A percentile compares a stretch with the other conserved stretches of the same genome.
These are phyloP conservation scores for Sonneratia caseolaris DNA, from an alignment of 345 rosid species.

Conservation along the genomic window DNA sequence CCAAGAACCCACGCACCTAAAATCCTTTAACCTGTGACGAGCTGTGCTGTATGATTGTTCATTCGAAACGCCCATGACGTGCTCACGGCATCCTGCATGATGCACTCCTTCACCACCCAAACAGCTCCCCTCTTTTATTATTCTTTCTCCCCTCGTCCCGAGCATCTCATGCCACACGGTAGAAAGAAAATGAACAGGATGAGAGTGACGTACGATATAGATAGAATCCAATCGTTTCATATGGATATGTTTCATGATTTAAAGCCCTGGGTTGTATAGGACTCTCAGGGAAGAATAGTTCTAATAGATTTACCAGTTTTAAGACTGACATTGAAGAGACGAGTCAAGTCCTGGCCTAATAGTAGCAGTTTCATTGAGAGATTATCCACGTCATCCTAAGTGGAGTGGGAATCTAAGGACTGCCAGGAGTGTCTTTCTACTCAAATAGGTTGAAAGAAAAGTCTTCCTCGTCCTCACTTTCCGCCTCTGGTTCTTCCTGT, in stretches of 20 bases:
- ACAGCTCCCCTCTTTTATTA: too few relatives aligned
- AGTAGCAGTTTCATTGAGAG: not conserved
- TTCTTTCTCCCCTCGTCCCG: too few relatives aligned
- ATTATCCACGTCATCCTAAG: not conserved
- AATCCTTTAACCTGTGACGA: not conserved
- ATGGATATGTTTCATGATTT: too few relatives aligned
- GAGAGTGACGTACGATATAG: too few relatives aligned
- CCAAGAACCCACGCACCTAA: not conserved
- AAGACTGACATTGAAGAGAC: not conserved
- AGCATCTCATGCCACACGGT: too few relatives aligned
- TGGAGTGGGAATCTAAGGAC: not conserved
- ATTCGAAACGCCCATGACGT: not conserved
- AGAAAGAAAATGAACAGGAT: too few relatives aligned
- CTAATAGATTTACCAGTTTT: not conserved
- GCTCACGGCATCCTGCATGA: not conserved
- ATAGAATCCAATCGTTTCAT: too few relatives aligned
- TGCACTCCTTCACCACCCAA: not conserved
- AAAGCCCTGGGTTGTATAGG: too few relatives aligned
- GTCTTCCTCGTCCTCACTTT: slow-evolving; percentile 1
- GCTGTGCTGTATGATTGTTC: too few relatives aligned
- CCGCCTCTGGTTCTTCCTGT: not conserved
- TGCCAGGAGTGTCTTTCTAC: not conserved
- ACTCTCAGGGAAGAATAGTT: not conserved
- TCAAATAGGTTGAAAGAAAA: not conserved
- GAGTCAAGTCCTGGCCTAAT: not conserved